These are phyloP conservation scores for Phytophthora cryptogea DNA, from an alignment of 352 stramenopile genomes.

Conservation along the genomic window DNA sequence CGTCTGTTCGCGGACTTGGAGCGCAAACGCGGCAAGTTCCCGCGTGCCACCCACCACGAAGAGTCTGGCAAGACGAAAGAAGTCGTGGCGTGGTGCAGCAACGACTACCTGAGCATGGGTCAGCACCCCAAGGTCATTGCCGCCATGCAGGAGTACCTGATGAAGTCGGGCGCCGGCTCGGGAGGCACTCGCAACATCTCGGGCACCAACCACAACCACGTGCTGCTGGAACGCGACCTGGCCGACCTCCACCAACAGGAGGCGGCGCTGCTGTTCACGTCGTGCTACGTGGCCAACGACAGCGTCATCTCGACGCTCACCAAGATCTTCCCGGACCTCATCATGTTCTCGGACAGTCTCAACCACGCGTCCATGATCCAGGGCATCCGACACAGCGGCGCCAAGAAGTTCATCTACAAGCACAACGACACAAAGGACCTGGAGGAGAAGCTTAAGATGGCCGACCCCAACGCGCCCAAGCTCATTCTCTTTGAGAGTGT, in stretches of 20 bases:
- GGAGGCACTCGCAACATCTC: conserved; percentile 91
- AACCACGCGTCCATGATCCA: conserved; percentile 93
- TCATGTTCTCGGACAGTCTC: conserved; percentile 90
- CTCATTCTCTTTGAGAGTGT: conserved; percentile 89
- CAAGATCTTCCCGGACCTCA: conserved; percentile 90
- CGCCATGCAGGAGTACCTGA: conserved; percentile 83
- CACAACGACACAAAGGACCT: conserved; percentile 86
- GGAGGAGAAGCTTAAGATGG: conserved; percentile 73
- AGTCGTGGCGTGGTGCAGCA: conserved; percentile 90
- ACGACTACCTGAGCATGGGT: conserved; percentile 92
- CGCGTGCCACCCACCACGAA: conserved; percentile 76
- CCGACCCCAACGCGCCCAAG: conserved; percentile 77
- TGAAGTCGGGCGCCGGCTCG: conserved; percentile 81
- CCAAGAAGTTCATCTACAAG: conserved; percentile 86
- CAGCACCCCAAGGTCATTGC: conserved; percentile 87
- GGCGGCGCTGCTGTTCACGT: conserved; percentile 85
- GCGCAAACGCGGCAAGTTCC: conserved; percentile 86
- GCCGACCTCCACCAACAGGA: conserved; percentile 90
- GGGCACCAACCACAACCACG: conserved; percentile 92
- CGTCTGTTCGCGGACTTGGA: conserved; percentile 88
- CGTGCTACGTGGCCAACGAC: conserved; percentile 92
- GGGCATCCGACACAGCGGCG: conserved; percentile 78
- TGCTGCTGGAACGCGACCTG: conserved; percentile 83
- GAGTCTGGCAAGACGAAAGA: conserved; percentile 74
- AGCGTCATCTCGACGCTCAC: conserved; percentile 86